These are phyloP conservation scores for Lumnitzera littorea DNA, from an alignment of 345 rosid species.

Conservation along the genomic window DNA sequence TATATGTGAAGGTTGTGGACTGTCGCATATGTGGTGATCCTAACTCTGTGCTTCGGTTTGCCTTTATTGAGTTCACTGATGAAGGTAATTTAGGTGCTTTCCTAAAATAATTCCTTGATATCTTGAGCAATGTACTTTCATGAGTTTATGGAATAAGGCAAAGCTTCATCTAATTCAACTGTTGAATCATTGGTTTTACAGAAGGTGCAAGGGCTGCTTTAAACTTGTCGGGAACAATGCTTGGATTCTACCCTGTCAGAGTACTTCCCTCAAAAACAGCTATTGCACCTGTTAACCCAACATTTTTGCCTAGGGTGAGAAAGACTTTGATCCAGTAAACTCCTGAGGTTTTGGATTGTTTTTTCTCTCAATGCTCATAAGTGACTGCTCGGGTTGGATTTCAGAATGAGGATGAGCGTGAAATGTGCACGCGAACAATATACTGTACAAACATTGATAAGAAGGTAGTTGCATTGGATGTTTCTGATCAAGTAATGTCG, in stretches of 20 bases:
- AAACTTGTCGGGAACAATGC: slow-evolving; percentile 75
- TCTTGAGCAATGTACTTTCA: neutral
- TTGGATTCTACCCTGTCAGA: slow-evolving; percentile 83
- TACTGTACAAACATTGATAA: slow-evolving; percentile 92
- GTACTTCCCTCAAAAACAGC: slow-evolving; percentile 95
- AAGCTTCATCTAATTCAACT: slow-evolving; percentile 8
- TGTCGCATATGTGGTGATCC: slow-evolving; percentile 98
- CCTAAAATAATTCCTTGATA: neutral
- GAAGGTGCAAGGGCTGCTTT: slow-evolving; percentile 76
- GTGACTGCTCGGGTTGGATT: neutral
- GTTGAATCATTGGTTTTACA: slow-evolving; percentile 19
- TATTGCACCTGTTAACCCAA: slow-evolving; percentile 93
- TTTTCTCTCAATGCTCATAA: neutral
- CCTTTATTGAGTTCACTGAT: slow-evolving; percentile 87
- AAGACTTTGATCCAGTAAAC: neutral
- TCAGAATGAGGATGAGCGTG: slow-evolving; percentile 88
- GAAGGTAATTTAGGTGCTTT: slow-evolving; percentile 45
- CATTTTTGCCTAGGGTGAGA: slow-evolving; percentile 86
- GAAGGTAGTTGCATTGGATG: slow-evolving; percentile 38
- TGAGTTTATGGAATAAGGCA: neutral
- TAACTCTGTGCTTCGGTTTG: slow-evolving; percentile 88
- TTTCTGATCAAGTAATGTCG: no score
- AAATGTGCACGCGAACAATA: slow-evolving; percentile 89
- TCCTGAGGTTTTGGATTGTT: neutral
- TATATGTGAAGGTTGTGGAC: slow-evolving; percentile 62